Evolutionary conservation across 352 stramenopile species (phyloP).

Genomic region (Globisporangium ultimum): DNA sequence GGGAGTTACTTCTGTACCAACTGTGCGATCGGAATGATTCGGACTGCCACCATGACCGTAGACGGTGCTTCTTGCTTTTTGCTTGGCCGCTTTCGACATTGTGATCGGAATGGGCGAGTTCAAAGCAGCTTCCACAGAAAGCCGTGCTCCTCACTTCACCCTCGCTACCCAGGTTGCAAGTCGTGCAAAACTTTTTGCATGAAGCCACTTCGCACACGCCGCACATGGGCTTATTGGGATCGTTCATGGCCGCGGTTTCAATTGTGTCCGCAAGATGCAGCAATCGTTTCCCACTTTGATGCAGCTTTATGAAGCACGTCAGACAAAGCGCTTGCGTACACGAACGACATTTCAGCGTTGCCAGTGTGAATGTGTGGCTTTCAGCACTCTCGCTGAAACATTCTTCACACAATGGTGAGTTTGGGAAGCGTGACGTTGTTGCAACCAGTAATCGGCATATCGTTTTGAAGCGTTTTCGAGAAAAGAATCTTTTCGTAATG

Average conservation of each 20-base stretch:
- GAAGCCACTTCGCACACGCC: slow-evolving; percentile 21
- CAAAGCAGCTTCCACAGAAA: slow-evolving; percentile 26
- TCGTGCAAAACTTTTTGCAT: slow-evolving; percentile 14
- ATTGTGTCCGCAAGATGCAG: slow-evolving; percentile 31
- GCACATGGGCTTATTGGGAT: slow-evolving; percentile 16
- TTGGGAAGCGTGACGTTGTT: slow-evolving; percentile 20
- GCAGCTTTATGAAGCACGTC: slow-evolving; percentile 19
- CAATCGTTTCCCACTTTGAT: slow-evolving; percentile 30
- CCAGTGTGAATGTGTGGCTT: slow-evolving; percentile 14
- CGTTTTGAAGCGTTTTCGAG: slow-evolving; percentile 5
- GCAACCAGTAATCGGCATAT: slow-evolving; percentile 8
- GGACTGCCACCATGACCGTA: slow-evolving; percentile 25
- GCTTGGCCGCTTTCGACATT: background rate
- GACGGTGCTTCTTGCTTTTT: background rate
- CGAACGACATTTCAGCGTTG: slow-evolving; percentile 24
- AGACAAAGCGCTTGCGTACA: slow-evolving; percentile 27
- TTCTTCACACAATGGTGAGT: slow-evolving; percentile 34
- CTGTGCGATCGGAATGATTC: slow-evolving; percentile 19
- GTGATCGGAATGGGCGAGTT: slow-evolving; percentile 17
- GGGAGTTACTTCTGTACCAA: slow-evolving; percentile 12
- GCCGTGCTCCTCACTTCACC: background rate
- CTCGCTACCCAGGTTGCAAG: slow-evolving; percentile 6
- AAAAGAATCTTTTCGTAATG: background rate
- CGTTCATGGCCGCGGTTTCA: slow-evolving; percentile 24
- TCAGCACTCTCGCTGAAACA: slow-evolving; percentile 12